phyloP scores from a whole-genome alignment of 208 protist species.

The Trypanosoma grayi region DNA sequence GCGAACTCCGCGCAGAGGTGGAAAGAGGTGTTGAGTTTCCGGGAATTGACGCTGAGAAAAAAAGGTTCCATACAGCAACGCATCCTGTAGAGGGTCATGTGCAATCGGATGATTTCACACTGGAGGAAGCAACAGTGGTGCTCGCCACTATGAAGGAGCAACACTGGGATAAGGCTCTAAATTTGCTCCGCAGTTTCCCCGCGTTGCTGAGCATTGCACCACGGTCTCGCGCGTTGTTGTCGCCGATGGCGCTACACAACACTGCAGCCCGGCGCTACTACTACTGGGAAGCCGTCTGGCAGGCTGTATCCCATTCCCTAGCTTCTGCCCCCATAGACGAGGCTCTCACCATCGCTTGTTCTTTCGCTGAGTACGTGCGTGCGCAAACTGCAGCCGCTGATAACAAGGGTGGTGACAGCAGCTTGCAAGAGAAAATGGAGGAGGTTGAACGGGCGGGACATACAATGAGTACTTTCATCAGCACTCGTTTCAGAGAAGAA shows the following conservation, averaged over 20 bases:
- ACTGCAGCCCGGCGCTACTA: not conserved
- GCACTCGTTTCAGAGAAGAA: not conserved
- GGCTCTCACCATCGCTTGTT: constrained; percentile 1
- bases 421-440: not conserved
- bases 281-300: constrained; percentile 20
- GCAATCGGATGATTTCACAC: constrained; percentile 4
- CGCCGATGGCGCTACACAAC: not conserved
- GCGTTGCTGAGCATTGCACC: constrained; percentile 9
- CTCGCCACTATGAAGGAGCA: constrained; percentile 1
- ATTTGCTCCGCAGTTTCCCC: constrained; percentile 12
- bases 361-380: constrained; percentile 5
- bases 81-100: not conserved
- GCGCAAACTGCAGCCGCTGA: not conserved
- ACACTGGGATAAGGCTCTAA: constrained; percentile 16
- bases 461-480: constrained; percentile 6
- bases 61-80: not conserved
- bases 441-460: not conserved
- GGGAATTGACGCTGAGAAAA: not conserved
- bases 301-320: constrained; percentile 3
- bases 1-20: constrained; percentile 11
- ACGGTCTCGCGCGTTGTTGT: not conserved
- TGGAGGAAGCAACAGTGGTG: constrained; percentile 5
- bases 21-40: not conserved
- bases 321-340: not conserved
- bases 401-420: not conserved